These are phyloP conservation scores for Rubus idaeus DNA, from an alignment of 306 rosid genomes.

Conservation along the genomic window DNA sequence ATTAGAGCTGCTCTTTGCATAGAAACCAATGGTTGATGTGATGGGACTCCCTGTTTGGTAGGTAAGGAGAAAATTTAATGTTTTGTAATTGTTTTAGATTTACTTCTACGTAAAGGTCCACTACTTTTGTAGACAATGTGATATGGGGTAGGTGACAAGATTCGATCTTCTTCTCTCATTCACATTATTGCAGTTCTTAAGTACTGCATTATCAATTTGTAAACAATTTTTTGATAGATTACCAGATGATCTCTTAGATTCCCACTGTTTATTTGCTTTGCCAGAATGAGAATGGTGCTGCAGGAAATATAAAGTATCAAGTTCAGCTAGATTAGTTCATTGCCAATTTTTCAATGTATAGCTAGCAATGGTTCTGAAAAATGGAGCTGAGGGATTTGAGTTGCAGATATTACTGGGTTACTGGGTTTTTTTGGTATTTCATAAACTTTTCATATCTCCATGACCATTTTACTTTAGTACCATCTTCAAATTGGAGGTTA, in stretches of 20 bases:
- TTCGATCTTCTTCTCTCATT: background rate
- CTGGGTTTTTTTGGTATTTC: no score
- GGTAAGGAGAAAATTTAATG: background rate
- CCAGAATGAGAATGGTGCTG: background rate
- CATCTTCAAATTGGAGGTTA: no score
- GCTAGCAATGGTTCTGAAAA: background rate
- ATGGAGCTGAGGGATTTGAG: background rate
- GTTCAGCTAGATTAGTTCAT: background rate
- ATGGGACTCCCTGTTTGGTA: background rate
- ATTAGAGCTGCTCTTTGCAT: background rate
- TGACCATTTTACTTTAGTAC: background rate
- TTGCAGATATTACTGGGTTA: no score
- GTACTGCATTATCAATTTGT: background rate
- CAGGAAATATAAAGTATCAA: background rate
- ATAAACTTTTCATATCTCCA: no score
- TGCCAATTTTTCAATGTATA: background rate
- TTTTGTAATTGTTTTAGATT: background rate
- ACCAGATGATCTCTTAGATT: background rate
- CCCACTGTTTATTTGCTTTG: background rate
- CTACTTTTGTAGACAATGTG: background rate
- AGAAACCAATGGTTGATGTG: background rate
- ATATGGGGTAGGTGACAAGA: constrained; percentile 7
- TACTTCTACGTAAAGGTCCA: constrained; percentile 8
- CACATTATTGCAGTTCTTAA: constrained; percentile 1
- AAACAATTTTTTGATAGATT: background rate